phyloP scores from a whole-genome alignment of 106 monocot genomes.

The Iris macrosiphon region DNA sequence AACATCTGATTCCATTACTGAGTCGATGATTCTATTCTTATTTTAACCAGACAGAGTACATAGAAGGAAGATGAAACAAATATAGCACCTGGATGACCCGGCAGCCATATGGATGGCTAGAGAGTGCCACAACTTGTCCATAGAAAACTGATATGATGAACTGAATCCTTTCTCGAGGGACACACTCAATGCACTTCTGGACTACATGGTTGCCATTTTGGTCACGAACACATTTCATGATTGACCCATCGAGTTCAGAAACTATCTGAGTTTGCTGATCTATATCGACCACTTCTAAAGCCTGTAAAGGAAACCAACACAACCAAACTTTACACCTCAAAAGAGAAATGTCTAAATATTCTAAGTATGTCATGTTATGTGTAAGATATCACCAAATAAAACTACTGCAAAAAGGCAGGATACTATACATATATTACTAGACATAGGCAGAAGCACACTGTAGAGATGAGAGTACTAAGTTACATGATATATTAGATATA shows the following conservation, averaged over 20 bases:
- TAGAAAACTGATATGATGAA: constrained; percentile 73
- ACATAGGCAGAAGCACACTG: too few relatives aligned
- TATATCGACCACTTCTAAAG: constrained; percentile 68
- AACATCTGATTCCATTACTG: too few relatives aligned
- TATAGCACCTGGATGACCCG: constrained; percentile 67
- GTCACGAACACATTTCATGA: constrained; percentile 90
- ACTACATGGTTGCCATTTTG: constrained; percentile 95
- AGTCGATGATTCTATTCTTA: too few relatives aligned
- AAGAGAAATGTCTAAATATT: too few relatives aligned
- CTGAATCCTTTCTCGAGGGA: constrained; percentile 69
- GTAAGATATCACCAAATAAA: too few relatives aligned
- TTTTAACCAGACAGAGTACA: too few relatives aligned
- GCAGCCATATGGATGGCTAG: constrained; percentile 88
- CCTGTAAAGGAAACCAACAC: constrained; percentile 51
- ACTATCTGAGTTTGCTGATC: constrained; percentile 71
- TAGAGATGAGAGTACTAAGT: too few relatives aligned
- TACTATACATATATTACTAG: too few relatives aligned
- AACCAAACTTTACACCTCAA: too few relatives aligned
- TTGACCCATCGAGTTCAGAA: constrained; percentile 68
- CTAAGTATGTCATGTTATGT: too few relatives aligned
- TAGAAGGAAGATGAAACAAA: neutral
- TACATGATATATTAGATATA: too few relatives aligned
- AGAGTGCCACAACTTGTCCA: constrained; percentile 68
- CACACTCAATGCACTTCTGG: constrained; percentile 90
- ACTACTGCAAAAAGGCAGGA: too few relatives aligned